Base-by-base conservation (phyloP, 768 basidiomycete genomes). In the Russula lepida region DNA sequence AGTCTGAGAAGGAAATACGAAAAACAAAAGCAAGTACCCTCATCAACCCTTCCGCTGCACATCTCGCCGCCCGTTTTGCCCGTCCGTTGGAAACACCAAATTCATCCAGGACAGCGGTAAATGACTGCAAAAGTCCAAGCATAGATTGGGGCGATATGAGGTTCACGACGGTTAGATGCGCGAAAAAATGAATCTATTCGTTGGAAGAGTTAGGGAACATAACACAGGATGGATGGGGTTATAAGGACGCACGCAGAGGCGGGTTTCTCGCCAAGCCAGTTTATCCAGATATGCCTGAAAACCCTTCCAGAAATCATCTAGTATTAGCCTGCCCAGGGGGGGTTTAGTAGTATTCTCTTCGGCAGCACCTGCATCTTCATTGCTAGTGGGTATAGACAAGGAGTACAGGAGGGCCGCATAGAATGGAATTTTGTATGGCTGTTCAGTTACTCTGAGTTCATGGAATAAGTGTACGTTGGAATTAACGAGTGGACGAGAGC, bases 401-500 rank as follows among this genome's bases (percentile, higher is more conserved):
- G 84, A 74, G 23, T 85, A 80, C 51, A 97, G 78, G 19, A 98
- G 74, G 12, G 89, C 83, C 13, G 91, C 91, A 73, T 93, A 94
- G 70, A 85, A 89, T 0, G 92, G 88, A 37, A 91, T 88, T 77
- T 98, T 99, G 78, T 84, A 94, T 0, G 95, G 94, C 68, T 97
- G 89, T 74, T 98, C 92, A 0, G 88, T 92, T 55, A 92, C 84
- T 53, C 91, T 93, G 69, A 5, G 48, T 13, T 13, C n/a, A 37
- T 35, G 21, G 64, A 50, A 72, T 54, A 58, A 63, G 49, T 30
- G 23, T 28, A 32, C 7, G 39, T 43, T 28, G 60, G 53, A 56
- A n/a, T 25, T 52, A 50, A 19, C 54, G 23, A 30, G 54, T 41
- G 6, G 57, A 23, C 9, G 4, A 9, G 25, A 23, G 61, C 62